Percentiles rank a stretch among this genome's conserved stretches.
These are phyloP conservation scores for Microglena sp. DNA, from an alignment of 139 green algal genomes.

Conservation along the genomic window DNA sequence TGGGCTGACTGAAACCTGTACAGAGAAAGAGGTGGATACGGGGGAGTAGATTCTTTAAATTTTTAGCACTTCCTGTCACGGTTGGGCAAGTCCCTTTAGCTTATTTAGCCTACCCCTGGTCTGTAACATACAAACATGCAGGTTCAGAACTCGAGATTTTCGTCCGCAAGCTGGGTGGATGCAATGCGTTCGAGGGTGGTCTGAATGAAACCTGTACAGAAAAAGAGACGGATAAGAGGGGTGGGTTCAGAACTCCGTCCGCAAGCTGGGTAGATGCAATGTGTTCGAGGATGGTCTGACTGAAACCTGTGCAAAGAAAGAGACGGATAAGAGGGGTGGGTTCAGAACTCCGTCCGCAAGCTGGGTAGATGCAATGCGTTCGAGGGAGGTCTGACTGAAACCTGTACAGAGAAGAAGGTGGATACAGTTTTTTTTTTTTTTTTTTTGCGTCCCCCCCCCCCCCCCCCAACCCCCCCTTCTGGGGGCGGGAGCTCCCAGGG, in stretches of 20 bases:
- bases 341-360: background rate
- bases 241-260: background rate
- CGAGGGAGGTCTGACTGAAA: background rate
- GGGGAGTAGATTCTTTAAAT: background rate
- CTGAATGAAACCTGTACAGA: background rate
- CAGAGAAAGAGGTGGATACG: background rate
- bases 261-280: slow-evolving; percentile 23
- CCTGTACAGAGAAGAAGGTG: background rate
- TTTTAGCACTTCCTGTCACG: too few relatives aligned
- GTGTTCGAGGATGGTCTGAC: background rate
- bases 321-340: background rate
- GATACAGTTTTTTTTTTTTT: too few relatives aligned
- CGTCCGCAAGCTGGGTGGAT: slow-evolving; percentile 20
- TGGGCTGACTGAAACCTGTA: slow-evolving; percentile 8
- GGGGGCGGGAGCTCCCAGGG: too few relatives aligned
- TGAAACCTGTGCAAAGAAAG: background rate
- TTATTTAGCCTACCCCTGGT: too few relatives aligned
- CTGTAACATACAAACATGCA: too few relatives aligned
- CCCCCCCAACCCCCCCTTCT: too few relatives aligned
- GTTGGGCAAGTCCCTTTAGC: too few relatives aligned
- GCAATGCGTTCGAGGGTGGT: slow-evolving; percentile 3
- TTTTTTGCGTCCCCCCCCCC: too few relatives aligned
- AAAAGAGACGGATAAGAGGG: background rate
- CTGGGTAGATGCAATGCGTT: background rate
- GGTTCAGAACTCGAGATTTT: background rate